Percentiles rank a stretch among this genome's conserved stretches.
Conservation (phyloP, 208 protist species). For the Willaertia magna region DNA sequence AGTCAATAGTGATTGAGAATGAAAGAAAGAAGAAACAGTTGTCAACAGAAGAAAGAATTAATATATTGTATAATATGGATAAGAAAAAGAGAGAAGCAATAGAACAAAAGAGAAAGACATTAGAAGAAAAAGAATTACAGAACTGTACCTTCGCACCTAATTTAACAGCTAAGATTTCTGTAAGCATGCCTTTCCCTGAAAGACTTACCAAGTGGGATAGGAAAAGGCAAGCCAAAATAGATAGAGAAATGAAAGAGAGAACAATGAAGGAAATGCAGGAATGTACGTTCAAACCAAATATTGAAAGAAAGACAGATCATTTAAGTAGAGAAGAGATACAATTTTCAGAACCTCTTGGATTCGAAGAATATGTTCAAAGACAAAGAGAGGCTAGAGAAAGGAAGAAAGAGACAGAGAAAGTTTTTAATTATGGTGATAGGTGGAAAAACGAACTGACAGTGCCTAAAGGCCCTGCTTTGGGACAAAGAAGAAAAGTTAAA, state of each 20-base stretch:
- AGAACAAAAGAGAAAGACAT: constrained; percentile 29
- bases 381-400: constrained; percentile 22
- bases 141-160: constrained; percentile 47
- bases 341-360: constrained; percentile 28
- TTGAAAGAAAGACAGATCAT: background rate
- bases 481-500: background rate
- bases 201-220: constrained; percentile 36
- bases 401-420: constrained; percentile 6
- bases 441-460: background rate
- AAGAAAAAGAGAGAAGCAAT: constrained; percentile 38
- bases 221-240: constrained; percentile 35
- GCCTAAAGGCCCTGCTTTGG: background rate
- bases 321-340: constrained; percentile 9
- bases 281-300: constrained; percentile 29
- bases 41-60: constrained; percentile 26
- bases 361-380: constrained; percentile 38
- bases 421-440: background rate
- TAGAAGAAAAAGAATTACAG: constrained; percentile 28
- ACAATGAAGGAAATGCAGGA: constrained; percentile 21
- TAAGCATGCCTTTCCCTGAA: constrained; percentile 24
- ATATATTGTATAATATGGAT: constrained; percentile 31
- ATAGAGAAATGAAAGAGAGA: constrained; percentile 27
- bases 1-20: background rate
- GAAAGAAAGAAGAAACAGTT: background rate
- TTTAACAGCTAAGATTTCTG: constrained; percentile 15